A percentile compares a stretch with the other conserved stretches of the same genome.
These are phyloP conservation scores for Aspergillus aculeatus DNA, from an alignment of 2,329 filamentous ascomycete genomes.

Conservation along the genomic window DNA sequence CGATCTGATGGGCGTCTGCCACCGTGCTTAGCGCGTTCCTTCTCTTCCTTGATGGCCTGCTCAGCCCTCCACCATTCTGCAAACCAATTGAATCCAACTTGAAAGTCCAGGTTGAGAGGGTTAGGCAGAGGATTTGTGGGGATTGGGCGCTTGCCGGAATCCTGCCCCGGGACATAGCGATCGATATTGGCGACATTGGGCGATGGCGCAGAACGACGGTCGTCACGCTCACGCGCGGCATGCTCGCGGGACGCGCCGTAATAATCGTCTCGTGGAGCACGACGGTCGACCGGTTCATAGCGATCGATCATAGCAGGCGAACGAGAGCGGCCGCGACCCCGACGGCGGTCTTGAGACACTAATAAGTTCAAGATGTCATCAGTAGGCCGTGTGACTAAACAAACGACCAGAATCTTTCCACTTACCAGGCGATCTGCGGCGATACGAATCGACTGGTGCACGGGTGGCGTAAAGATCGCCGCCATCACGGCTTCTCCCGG, in stretches of 20 bases:
- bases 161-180: constrained; percentile 64
- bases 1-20: constrained; percentile 55
- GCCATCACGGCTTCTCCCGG: constrained; percentile 43
- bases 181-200: constrained; percentile 60
- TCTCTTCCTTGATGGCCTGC: constrained; percentile 63
- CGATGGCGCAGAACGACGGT: constrained; percentile 57
- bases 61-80: constrained; percentile 68
- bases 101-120: constrained; percentile 62
- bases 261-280: constrained; percentile 57
- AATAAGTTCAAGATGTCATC: background rate
- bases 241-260: constrained; percentile 47
- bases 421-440: constrained; percentile 50
- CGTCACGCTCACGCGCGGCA: constrained; percentile 54
- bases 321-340: constrained; percentile 54
- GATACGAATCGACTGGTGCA: constrained; percentile 40
- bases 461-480: constrained; percentile 39
- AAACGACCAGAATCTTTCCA: background rate
- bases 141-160: constrained; percentile 52
- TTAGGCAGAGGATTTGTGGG: constrained; percentile 60
- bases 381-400: background rate
- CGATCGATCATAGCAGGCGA: constrained; percentile 63
- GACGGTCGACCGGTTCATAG: constrained; percentile 59
- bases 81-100: constrained; percentile 67
- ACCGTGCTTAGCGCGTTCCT: constrained; percentile 60
- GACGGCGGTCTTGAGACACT: constrained; percentile 45